phyloP scores from a whole-genome alignment of 495 filamentous ascomycete species.

The Penicillium diatomitis region DNA sequence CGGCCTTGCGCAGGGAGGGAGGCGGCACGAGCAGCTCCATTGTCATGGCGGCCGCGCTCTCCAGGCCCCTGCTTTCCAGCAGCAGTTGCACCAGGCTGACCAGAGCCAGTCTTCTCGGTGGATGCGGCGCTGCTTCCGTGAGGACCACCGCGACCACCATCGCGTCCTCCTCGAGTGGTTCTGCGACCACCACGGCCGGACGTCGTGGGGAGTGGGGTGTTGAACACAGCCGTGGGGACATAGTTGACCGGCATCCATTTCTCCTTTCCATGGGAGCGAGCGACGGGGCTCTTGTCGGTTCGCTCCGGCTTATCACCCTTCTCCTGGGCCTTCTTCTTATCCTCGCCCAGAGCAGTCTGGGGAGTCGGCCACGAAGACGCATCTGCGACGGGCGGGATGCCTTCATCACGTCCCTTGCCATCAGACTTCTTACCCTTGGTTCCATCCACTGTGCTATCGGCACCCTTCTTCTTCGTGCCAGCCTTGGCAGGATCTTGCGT shows the following conservation, averaged over 20 bases:
- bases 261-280: conserved; percentile 53
- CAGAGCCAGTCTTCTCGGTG: conserved; percentile 34
- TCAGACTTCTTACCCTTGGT: conserved; percentile 37
- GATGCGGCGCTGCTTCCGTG: conserved; percentile 34
- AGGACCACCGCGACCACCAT: conserved; percentile 44
- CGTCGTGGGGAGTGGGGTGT: conserved; percentile 60
- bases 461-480: conserved; percentile 38
- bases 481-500: conserved; percentile 36
- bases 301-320: conserved; percentile 59
- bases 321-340: conserved; percentile 60
- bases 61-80: conserved; percentile 25
- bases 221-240: conserved; percentile 71
- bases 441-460: conserved; percentile 19
- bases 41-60: conserved; percentile 34
- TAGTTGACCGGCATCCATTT: conserved; percentile 66
- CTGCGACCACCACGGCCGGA: conserved; percentile 52
- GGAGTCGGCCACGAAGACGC: conserved; percentile 83
- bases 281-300: conserved; percentile 48
- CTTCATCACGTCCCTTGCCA: conserved; percentile 35
- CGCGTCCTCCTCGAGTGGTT: conserved; percentile 43
- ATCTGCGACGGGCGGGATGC: conserved; percentile 56
- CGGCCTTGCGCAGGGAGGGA: conserved; percentile 33
- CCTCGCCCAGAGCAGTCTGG: conserved; percentile 63
- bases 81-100: conserved; percentile 19
- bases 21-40: conserved; percentile 28